phyloP scores from a whole-genome alignment of 2,329 filamentous ascomycete species.

The Endoconidiophora laricicola region DNA sequence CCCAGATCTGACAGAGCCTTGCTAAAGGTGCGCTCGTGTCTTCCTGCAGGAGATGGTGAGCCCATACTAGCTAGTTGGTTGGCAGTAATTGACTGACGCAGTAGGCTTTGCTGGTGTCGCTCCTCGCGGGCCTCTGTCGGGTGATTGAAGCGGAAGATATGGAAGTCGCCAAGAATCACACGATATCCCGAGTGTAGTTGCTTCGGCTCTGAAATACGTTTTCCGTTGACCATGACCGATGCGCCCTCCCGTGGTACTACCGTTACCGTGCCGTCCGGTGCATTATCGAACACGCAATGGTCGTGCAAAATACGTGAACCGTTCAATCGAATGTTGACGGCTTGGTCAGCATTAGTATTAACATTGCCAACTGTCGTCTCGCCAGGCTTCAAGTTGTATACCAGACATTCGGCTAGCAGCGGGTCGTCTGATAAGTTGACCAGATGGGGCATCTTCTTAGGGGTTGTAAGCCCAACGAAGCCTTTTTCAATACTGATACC shows the following conservation, averaged over 20 bases:
- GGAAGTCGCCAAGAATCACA: slow-evolving; percentile 92
- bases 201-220: slow-evolving; percentile 71
- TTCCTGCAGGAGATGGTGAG: slow-evolving; percentile 2
- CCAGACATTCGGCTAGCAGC: slow-evolving; percentile 81
- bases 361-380: slow-evolving; percentile 89
- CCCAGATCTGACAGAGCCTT: slow-evolving; percentile 64
- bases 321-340: slow-evolving; percentile 82
- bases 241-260: slow-evolving; percentile 80
- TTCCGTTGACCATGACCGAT: slow-evolving; percentile 93
- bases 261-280: slow-evolving; percentile 75
- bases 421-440: slow-evolving; percentile 96
- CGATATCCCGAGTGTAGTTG: slow-evolving; percentile 82
- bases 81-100: slow-evolving; percentile 51
- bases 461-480: slow-evolving; percentile 84
- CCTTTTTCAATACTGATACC: slow-evolving; percentile 99
- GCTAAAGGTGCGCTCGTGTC: slow-evolving; percentile 66
- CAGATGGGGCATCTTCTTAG: slow-evolving; percentile 98
- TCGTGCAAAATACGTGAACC: slow-evolving; percentile 83
- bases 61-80: slow-evolving; percentile 39
- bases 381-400: slow-evolving; percentile 95
- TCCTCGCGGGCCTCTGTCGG: slow-evolving; percentile 91
- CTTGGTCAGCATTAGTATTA: slow-evolving; percentile 57
- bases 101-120: slow-evolving; percentile 53
- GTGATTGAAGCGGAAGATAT: slow-evolving; percentile 97
- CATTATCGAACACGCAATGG: slow-evolving; percentile 87